Conservation (phyloP, 2,329 filamentous ascomycete genomes). For the Epichloe coenophiala region DNA sequence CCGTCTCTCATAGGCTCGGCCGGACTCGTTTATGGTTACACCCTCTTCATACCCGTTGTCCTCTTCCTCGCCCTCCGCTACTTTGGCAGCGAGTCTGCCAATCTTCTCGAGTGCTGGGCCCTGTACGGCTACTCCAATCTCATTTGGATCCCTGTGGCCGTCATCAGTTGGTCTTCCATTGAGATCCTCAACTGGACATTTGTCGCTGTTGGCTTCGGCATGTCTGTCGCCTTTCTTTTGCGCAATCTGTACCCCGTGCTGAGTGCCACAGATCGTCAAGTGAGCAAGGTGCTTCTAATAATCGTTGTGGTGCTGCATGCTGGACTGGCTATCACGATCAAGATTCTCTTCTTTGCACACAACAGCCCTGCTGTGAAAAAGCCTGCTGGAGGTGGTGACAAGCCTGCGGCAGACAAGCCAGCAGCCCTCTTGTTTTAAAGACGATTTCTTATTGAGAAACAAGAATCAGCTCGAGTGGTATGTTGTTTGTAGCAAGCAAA, state of each 20-base stretch:
- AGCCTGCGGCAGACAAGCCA: conserved; percentile 11
- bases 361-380: conserved; percentile 40
- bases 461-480: background rate
- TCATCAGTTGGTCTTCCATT: conserved; percentile 81
- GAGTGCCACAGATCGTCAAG: conserved; percentile 82
- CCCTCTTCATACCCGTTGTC: conserved; percentile 67
- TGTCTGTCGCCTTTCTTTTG: conserved; percentile 72
- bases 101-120: conserved; percentile 88
- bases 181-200: conserved; percentile 87
- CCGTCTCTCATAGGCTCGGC: conserved; percentile 48
- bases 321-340: conserved; percentile 85
- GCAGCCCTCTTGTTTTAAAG: conserved; percentile 9
- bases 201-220: conserved; percentile 70
- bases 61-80: conserved; percentile 85
- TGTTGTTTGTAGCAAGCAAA: background rate
- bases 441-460: background rate
- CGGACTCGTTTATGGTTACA: conserved; percentile 92
- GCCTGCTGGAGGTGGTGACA: conserved; percentile 15
- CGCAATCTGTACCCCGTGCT: conserved; percentile 85
- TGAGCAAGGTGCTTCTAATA: conserved; percentile 75
- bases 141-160: conserved; percentile 89
- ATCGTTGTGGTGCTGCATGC: conserved; percentile 76
- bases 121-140: conserved; percentile 94
- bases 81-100: conserved; percentile 88
- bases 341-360: conserved; percentile 90